A percentile compares a stretch with the other conserved stretches of the same genome.
Conservation (phyloP, 805 yeast species). For the Cephaloascus fragrans region DNA sequence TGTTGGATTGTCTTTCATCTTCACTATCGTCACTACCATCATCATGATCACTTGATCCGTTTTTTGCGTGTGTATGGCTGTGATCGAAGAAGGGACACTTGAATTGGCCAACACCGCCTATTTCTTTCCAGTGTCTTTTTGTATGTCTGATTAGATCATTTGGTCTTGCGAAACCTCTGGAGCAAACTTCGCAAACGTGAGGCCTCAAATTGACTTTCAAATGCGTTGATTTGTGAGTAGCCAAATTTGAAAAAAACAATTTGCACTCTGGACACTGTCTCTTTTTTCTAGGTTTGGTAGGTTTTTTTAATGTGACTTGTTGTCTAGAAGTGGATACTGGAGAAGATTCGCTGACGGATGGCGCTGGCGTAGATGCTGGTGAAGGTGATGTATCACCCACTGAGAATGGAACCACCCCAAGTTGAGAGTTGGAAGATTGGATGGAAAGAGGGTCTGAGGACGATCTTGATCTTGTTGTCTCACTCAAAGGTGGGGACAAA, state of each 20-base stretch:
- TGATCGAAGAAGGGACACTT: constrained; percentile 71
- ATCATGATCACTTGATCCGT: constrained; percentile 5
- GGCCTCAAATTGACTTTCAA: constrained; percentile 65
- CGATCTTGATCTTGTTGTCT: too few relatives aligned
- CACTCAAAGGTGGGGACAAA: not conserved
- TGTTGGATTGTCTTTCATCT: not conserved
- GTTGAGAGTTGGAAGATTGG: too few relatives aligned
- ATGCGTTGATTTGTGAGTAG: constrained; percentile 79
- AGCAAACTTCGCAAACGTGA: constrained; percentile 67
- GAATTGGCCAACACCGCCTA: constrained; percentile 60
- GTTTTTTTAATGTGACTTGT: constrained; percentile 1
- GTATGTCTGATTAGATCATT: constrained; percentile 82
- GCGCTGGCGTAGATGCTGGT: too few relatives aligned
- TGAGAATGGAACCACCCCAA: too few relatives aligned
- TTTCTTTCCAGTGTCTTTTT: constrained; percentile 77
- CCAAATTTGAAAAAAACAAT: constrained; percentile 63
- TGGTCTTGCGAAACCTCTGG: constrained; percentile 79
- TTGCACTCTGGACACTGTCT: constrained; percentile 66
- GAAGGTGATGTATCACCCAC: too few relatives aligned
- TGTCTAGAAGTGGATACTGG: not conserved
- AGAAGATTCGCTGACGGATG: not conserved
- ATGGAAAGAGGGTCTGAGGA: too few relatives aligned
- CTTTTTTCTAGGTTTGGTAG: constrained; percentile 44
- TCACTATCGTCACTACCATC: constrained; percentile 5
- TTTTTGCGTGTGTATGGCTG: too few relatives aligned